A percentile compares a stretch with the other conserved stretches of the same genome.
phyloP scores from a whole-genome alignment of 768 basidiomycete species.

The Nidularia pulvinata region DNA sequence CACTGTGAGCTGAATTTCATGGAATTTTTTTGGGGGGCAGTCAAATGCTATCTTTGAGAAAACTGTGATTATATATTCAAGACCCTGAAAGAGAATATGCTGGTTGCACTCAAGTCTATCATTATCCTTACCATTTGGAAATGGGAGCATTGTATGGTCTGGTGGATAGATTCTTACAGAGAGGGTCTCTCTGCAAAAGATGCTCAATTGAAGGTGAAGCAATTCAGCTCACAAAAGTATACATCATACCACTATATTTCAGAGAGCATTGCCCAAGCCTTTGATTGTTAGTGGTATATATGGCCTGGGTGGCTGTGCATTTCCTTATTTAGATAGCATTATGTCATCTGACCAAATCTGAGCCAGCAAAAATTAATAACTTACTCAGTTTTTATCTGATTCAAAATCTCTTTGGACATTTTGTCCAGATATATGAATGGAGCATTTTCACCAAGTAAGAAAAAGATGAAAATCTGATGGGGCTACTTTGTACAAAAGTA shows the following conservation, averaged over 20 bases:
- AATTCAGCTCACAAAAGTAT: conserved; percentile 23
- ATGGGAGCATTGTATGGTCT: conserved; percentile 22
- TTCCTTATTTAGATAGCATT: conserved; percentile 6
- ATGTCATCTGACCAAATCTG: conserved; percentile 7
- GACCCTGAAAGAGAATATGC: not conserved
- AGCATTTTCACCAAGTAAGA: conserved; percentile 11
- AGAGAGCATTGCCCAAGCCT: conserved; percentile 6
- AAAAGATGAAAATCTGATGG: not conserved
- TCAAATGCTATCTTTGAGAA: not conserved
- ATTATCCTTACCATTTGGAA: conserved; percentile 16
- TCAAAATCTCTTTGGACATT: conserved; percentile 8
- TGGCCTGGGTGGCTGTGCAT: not conserved
- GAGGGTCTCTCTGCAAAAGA: conserved; percentile 16
- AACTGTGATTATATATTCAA: not conserved
- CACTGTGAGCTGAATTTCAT: conserved; percentile 6
- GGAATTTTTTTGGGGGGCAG: conserved; percentile 2
- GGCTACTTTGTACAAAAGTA: too few relatives aligned
- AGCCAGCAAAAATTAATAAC: conserved; percentile 1
- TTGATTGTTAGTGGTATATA: conserved; percentile 4
- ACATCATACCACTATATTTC: conserved; percentile 14
- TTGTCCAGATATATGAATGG: conserved; percentile 6
- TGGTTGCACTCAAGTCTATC: conserved; percentile 8
- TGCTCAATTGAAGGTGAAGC: conserved; percentile 17
- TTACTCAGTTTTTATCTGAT: conserved; percentile 11
- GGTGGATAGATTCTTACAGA: conserved; percentile 24